Conservation (phyloP, 257 asterid species). For the Schizonepeta tenuifolia region DNA sequence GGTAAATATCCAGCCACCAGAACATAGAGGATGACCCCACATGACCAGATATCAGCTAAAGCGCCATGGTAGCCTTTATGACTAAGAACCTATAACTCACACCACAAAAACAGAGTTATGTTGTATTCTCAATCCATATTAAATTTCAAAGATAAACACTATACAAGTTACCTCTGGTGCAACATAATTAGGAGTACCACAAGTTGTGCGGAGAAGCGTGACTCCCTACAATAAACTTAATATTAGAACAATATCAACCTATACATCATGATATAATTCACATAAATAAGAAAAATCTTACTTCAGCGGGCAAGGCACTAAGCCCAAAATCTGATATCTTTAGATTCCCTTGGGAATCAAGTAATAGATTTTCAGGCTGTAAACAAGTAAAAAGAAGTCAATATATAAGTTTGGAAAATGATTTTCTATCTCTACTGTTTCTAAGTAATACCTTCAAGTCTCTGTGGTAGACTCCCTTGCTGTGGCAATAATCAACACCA, state of each 20-base stretch:
- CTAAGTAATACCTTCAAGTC: slow-evolving; percentile 78
- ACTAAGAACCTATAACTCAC: slow-evolving; percentile 73
- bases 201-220: slow-evolving; percentile 85
- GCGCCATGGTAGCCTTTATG: slow-evolving; percentile 98
- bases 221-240: slow-evolving; percentile 61
- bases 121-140: slow-evolving; percentile 17
- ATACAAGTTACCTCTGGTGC: slow-evolving; percentile 86
- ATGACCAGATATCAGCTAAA: slow-evolving; percentile 95
- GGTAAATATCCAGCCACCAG: slow-evolving; percentile 97
- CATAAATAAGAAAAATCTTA: slow-evolving; percentile 40
- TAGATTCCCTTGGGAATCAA: slow-evolving; percentile 94
- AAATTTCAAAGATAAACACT: slow-evolving; percentile 22
- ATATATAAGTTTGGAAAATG: slow-evolving; percentile 22
- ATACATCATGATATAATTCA: not conserved
- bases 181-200: slow-evolving; percentile 99
- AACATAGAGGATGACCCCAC: slow-evolving; percentile 97
- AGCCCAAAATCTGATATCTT: slow-evolving; percentile 98
- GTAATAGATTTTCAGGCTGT: slow-evolving; percentile 97
- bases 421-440: not conserved
- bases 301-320: slow-evolving; percentile 88
- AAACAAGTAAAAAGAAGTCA: slow-evolving; percentile 34
- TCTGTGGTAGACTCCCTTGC: slow-evolving; percentile 93
- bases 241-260: slow-evolving; percentile 36
- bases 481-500: slow-evolving; percentile 97
- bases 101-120: slow-evolving; percentile 29